Conservation (phyloP, 768 basidiomycete species). For the Xerocomus spinulosus region DNA sequence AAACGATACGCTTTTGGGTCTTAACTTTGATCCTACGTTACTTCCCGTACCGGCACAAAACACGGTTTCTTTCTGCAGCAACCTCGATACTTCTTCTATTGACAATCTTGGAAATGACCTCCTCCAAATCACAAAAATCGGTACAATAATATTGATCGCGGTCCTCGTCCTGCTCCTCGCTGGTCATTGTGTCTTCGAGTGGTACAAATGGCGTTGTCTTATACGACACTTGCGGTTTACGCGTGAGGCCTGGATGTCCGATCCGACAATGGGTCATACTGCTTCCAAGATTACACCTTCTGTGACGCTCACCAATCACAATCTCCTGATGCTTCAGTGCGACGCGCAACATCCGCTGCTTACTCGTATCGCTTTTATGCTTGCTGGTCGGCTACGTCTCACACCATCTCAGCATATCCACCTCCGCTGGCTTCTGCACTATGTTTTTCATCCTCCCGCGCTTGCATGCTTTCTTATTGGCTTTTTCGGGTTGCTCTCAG, state of each 20-base stretch:
- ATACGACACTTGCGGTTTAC: slow-evolving; percentile 61
- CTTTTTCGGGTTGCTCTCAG: slow-evolving; percentile 80
- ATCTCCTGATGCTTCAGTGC: slow-evolving; percentile 69
- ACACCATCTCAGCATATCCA: slow-evolving; percentile 60
- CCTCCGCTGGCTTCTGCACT: slow-evolving; percentile 84
- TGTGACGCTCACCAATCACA: slow-evolving; percentile 65
- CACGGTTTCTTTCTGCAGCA: slow-evolving; percentile 66
- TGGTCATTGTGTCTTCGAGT: slow-evolving; percentile 73
- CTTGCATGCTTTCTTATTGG: slow-evolving; percentile 90
- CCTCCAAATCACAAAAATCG: slow-evolving; percentile 75
- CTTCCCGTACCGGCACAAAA: slow-evolving; percentile 75
- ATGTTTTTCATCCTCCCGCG: slow-evolving; percentile 88
- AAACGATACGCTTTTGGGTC: slow-evolving; percentile 75
- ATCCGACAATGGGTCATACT: slow-evolving; percentile 55
- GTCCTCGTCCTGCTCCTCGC: slow-evolving; percentile 70
- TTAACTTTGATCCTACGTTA: slow-evolving; percentile 64
- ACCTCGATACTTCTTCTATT: slow-evolving; percentile 78
- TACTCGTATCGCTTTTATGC: slow-evolving; percentile 53
- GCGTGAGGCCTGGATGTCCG: slow-evolving; percentile 71
- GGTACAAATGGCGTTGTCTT: slow-evolving; percentile 83
- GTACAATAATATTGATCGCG: slow-evolving; percentile 66
- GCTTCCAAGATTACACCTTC: slow-evolving; percentile 38
- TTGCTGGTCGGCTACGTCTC: slow-evolving; percentile 50
- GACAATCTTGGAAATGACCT: slow-evolving; percentile 82
- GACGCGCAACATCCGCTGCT: slow-evolving; percentile 70